phyloP scores from a whole-genome alignment of 2,329 filamentous ascomycete genomes.

The Furcasterigmium furcatum region DNA sequence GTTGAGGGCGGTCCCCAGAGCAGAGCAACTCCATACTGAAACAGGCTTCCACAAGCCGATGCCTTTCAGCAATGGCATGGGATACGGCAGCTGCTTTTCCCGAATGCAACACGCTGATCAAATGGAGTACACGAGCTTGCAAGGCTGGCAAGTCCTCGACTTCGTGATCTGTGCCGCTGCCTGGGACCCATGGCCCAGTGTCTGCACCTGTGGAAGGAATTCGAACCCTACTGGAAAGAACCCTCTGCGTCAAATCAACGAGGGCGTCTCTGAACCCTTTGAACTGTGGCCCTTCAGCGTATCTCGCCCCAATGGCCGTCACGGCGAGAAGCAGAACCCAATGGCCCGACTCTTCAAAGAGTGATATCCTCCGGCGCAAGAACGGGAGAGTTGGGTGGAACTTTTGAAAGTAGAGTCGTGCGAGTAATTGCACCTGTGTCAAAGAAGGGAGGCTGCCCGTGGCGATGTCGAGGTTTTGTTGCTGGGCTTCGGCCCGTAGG shows the following conservation, averaged over 20 bases:
- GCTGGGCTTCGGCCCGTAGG: not conserved
- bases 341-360: not conserved
- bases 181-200: not conserved
- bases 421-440: not conserved
- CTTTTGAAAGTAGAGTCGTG: conserved; percentile 6
- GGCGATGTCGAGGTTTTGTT: not conserved
- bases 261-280: not conserved
- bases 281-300: not conserved
- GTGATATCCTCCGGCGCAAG: not conserved
- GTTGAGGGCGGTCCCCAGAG: not conserved
- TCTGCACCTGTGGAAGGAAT: not conserved
- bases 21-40: not conserved
- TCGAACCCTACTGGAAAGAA: not conserved
- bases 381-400: conserved; percentile 8
- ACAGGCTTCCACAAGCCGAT: not conserved
- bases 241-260: not conserved
- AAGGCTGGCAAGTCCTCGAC: not conserved
- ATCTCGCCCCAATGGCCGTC: not conserved
- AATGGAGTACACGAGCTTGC: not conserved
- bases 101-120: not conserved
- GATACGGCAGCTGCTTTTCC: not conserved
- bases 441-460: not conserved
- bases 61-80: not conserved
- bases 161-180: not conserved
- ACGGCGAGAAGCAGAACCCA: conserved; percentile 4